Base-by-base conservation (phyloP, 257 asterid species). In the Fraxinus pennsylvanica region DNA sequence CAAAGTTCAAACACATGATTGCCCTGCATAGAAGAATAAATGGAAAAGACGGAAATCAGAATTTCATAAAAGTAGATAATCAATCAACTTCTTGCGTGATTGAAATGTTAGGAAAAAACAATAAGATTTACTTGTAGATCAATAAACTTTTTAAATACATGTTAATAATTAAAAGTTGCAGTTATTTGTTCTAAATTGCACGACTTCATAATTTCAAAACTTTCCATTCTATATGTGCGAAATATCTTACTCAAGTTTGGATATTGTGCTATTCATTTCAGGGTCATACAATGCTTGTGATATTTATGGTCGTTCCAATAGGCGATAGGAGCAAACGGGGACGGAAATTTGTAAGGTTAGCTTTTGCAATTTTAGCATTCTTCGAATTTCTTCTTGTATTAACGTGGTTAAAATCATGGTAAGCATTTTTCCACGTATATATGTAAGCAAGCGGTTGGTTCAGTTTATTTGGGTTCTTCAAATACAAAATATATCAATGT, bases 1-100 rank as follows among this genome's bases (percentile, higher is more conserved):
- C 97, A 84, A 92, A 96, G 97, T 72, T 92, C 97, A 84, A 92
- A 93, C 17, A 91, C 87, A 83, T 91, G 85, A 87, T 92, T 85
- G 1, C 99, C 98, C 99, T 96, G 91, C 86, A 86, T 65, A 77
- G 33, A 57, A 79, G 30, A 82, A 78, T 4, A 74, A 65, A 80
- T 68, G 63, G 0, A 25, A 25, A 25, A 22, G 33, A 63, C 3
- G 8, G 7, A 25, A 63, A 25, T 63, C 35, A 25, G 45, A 74
- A 68, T 76, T 71, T 33, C 66, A 38, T 54, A 77, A 19, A 73
- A 68, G 41, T 25, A 57, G 6, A 70, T 47, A 57, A 33, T 66
- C 74, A 63, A 15, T 6, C 35, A 72, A 63, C 52, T 2, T 74
- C 19, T 38, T 63, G 33, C 25, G 63, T 32, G 36, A 21, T 14